phyloP scores from a whole-genome alignment of 108 stramenopile species.

The Pseudonitzschia pungens region DNA sequence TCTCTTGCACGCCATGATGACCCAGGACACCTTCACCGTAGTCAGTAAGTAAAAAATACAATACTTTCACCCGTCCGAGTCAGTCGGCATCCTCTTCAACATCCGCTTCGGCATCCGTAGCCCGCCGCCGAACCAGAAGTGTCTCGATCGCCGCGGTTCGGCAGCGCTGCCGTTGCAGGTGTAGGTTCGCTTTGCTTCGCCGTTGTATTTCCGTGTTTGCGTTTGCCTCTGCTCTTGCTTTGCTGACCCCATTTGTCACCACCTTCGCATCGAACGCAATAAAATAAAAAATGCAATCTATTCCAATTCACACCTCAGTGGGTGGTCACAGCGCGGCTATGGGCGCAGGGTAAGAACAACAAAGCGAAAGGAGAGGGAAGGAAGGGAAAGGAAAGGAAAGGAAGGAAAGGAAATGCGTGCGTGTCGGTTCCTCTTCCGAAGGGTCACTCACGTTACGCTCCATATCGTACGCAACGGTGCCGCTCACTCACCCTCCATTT shows the following conservation, averaged over 20 bases:
- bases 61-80: too few relatives aligned
- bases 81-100: too few relatives aligned
- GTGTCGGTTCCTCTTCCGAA: too few relatives aligned
- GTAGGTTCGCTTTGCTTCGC: too few relatives aligned
- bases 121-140: too few relatives aligned
- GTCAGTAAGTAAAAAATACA: slow-evolving; percentile 34
- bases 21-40: slow-evolving; percentile 74
- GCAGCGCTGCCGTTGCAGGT: too few relatives aligned
- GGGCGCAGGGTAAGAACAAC: slow-evolving; percentile 37
- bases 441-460: background rate
- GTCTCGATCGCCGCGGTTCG: too few relatives aligned
- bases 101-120: too few relatives aligned
- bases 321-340: slow-evolving; percentile 63
- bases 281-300: background rate
- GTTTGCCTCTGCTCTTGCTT: background rate
- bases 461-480: too few relatives aligned
- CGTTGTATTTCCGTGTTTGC: background rate
- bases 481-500: background rate
- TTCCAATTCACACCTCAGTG: slow-evolving; percentile 13
- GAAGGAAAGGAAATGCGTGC: too few relatives aligned
- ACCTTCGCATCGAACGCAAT: background rate
- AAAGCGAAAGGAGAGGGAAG: background rate
- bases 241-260: background rate
- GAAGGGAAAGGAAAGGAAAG: too few relatives aligned
- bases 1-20: slow-evolving; percentile 86